These are phyloP conservation scores for Geotrichum ghanense DNA, from an alignment of 805 yeast species.

Conservation along the genomic window DNA sequence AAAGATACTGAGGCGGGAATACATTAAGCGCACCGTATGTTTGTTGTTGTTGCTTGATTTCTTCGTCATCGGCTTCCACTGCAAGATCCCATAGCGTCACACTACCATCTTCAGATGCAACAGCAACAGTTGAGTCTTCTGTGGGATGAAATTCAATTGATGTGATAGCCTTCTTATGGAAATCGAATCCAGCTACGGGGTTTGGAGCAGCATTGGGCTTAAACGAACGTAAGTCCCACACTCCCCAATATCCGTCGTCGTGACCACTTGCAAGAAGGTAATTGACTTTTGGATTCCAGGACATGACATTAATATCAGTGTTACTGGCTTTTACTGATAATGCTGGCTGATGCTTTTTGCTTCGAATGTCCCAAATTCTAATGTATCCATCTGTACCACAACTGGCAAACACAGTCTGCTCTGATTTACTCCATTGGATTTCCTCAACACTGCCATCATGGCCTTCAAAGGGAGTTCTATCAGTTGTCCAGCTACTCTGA, in stretches of 20 bases:
- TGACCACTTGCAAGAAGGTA: conserved; percentile 91
- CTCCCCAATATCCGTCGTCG: conserved; percentile 95
- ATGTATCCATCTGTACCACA: conserved; percentile 87
- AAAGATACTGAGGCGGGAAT: conserved; percentile 89
- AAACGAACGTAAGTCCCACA: conserved; percentile 92
- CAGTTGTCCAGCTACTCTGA: conserved; percentile 71
- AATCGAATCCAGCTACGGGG: conserved; percentile 90
- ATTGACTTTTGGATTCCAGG: conserved; percentile 85
- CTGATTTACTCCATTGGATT: conserved; percentile 91
- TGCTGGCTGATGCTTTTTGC: conserved; percentile 86
- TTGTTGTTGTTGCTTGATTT: conserved; percentile 76
- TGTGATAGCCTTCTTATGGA: conserved; percentile 90
- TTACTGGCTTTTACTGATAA: conserved; percentile 68
- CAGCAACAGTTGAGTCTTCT: conserved; percentile 93
- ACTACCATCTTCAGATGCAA: conserved; percentile 91
- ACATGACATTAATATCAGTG: conserved; percentile 85
- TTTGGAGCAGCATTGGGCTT: conserved; percentile 43
- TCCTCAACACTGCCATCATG: conserved; percentile 80
- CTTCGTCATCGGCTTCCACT: conserved; percentile 98
- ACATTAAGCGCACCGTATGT: conserved; percentile 64
- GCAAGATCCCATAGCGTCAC: conserved; percentile 97
- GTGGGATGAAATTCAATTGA: conserved; percentile 89
- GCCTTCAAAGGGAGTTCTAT: conserved; percentile 56
- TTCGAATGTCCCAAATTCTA: conserved; percentile 94
- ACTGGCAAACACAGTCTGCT: conserved; percentile 88